phyloP scores from a whole-genome alignment of 352 stramenopile genomes.

The Phytophthora multivora region DNA sequence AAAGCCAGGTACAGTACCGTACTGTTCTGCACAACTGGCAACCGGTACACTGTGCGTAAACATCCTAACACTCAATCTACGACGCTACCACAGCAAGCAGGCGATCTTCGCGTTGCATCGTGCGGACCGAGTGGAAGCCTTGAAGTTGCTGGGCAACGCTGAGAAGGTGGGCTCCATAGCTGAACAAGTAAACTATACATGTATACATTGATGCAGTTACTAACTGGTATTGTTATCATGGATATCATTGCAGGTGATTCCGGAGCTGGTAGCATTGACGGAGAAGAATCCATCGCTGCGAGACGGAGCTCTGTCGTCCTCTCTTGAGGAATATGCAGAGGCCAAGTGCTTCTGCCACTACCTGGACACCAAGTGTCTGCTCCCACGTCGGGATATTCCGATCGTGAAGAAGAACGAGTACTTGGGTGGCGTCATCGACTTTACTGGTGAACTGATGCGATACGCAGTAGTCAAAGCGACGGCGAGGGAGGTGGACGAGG shows the following conservation, averaged over 20 bases:
- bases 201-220: background rate
- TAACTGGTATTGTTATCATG: background rate
- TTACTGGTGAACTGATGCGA: conserved; percentile 91
- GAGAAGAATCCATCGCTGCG: conserved; percentile 84
- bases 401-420: conserved; percentile 90
- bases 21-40: background rate
- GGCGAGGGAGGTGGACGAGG: conserved; percentile 76
- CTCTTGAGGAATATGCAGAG: conserved; percentile 95
- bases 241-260: conserved; percentile 53
- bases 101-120: conserved; percentile 95
- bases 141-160: conserved; percentile 49
- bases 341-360: conserved; percentile 92
- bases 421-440: conserved; percentile 94
- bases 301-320: conserved; percentile 76
- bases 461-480: conserved; percentile 91
- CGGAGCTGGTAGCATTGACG: conserved; percentile 83
- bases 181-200: background rate
- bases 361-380: conserved; percentile 60
- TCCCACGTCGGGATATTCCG: conserved; percentile 56
- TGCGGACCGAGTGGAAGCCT: conserved; percentile 66
- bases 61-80: background rate
- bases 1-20: conserved; percentile 76
- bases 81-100: conserved; percentile 83
- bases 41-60: background rate
- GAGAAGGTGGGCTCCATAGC: conserved; percentile 39